Conservation (phyloP, 305 asterid species). For the Fraxinus greggii region DNA sequence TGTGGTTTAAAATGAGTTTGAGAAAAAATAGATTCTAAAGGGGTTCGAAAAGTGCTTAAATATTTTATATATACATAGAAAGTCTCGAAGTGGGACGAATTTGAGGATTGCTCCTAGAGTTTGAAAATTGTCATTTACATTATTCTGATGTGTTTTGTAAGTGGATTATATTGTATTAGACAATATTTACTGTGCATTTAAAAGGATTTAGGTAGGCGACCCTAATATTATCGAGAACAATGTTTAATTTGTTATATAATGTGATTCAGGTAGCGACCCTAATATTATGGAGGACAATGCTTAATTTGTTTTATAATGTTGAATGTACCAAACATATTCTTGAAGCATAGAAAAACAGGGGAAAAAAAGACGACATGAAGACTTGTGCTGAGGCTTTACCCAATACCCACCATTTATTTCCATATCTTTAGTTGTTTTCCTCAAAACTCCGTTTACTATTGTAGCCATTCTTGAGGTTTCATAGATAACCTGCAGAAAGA, state of each 20-base stretch:
- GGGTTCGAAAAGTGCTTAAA: not conserved
- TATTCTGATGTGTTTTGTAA: not conserved
- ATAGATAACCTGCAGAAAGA: conserved; percentile 71
- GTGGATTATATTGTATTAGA: not conserved
- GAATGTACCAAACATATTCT: not conserved
- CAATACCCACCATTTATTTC: conserved; percentile 63
- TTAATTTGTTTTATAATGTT: not conserved
- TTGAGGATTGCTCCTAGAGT: conserved; percentile 19
- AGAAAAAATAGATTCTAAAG: not conserved
- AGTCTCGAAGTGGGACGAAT: conserved; percentile 25
- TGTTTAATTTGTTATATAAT: not conserved
- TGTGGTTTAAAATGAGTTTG: not conserved
- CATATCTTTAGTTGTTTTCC: conserved; percentile 84
- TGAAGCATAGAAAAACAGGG: conserved; percentile 23
- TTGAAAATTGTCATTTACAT: conserved; percentile 15
- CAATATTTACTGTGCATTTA: not conserved
- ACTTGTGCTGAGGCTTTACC: conserved; percentile 3
- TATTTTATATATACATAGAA: conserved; percentile 23
- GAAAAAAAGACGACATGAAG: conserved; percentile 15
- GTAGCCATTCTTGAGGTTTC: conserved; percentile 92
- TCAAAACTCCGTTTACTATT: conserved; percentile 82
- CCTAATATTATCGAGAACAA: not conserved
- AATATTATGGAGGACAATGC: not conserved
- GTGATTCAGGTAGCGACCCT: not conserved
- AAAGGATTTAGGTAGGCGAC: not conserved